Conservation (phyloP, 495 filamentous ascomycete species). For the Penicillium bovifimosum region DNA sequence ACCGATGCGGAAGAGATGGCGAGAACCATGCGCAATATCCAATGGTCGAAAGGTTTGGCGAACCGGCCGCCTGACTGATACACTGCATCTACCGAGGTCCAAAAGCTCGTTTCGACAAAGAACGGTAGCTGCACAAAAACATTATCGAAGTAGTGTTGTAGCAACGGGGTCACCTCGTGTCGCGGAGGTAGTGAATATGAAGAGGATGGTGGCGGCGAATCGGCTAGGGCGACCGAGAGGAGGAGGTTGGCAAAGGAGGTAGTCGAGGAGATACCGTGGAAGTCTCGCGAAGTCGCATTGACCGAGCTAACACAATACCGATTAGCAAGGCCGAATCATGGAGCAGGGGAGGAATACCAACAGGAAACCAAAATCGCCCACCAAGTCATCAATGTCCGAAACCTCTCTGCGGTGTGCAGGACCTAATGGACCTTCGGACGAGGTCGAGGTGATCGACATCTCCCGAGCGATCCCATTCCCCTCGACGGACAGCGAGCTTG, state of each 20-base stretch:
- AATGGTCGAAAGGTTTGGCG: slow-evolving; percentile 70
- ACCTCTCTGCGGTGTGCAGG: slow-evolving; percentile 51
- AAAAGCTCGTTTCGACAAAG: slow-evolving; percentile 69
- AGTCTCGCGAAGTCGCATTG: slow-evolving; percentile 87
- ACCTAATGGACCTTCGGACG: slow-evolving; percentile 35
- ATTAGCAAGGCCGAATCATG: slow-evolving; percentile 2
- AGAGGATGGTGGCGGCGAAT: slow-evolving; percentile 53
- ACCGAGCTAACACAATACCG: slow-evolving; percentile 54
- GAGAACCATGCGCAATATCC: slow-evolving; percentile 82
- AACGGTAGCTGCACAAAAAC: slow-evolving; percentile 74
- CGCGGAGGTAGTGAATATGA: slow-evolving; percentile 59
- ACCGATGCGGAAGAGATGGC: slow-evolving; percentile 70
- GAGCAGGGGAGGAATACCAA: slow-evolving; percentile 30
- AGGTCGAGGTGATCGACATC: slow-evolving; percentile 40
- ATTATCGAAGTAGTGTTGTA: slow-evolving; percentile 79
- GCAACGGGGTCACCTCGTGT: slow-evolving; percentile 55
- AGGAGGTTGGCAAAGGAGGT: slow-evolving; percentile 85
- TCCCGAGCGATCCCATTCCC: slow-evolving; percentile 55
- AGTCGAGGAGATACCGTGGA: slow-evolving; percentile 73
- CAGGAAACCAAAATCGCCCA: slow-evolving; percentile 79
- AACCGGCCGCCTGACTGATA: slow-evolving; percentile 59
- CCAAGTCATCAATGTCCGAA: slow-evolving; percentile 71
- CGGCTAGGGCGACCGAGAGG: slow-evolving; percentile 64
- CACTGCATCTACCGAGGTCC: slow-evolving; percentile 69
- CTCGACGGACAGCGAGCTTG: slow-evolving; percentile 54